A percentile compares a stretch with the other conserved stretches of the same genome.
Evolutionary conservation across 176 grass and related monocot species (phyloP).

Genomic region (Triticum urartu): DNA sequence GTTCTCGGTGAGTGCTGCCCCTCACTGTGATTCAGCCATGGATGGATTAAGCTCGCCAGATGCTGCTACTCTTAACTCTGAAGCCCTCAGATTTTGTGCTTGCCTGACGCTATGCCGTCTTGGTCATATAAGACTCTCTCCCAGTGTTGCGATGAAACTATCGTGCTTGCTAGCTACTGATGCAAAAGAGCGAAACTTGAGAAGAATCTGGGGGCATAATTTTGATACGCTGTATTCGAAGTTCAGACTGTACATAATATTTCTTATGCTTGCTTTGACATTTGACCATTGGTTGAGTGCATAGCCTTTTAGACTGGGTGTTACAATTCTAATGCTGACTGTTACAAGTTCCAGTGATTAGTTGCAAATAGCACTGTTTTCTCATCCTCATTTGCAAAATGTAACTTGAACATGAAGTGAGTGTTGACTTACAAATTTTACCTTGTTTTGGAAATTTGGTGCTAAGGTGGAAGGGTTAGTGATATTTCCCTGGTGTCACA

Average conservation of each 20-base stretch:
- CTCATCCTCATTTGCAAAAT: not conserved
- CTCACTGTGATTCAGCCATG: not conserved
- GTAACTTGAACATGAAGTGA: not conserved
- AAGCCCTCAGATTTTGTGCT: not conserved
- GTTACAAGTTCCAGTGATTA: not conserved
- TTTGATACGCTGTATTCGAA: not conserved
- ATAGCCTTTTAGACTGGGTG: not conserved
- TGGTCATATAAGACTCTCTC: not conserved
- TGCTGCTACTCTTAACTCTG: not conserved
- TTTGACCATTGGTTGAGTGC: not conserved
- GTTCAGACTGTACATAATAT: not conserved
- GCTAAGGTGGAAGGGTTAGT: not conserved
- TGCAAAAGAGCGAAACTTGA: not conserved
- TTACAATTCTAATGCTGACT: not conserved
- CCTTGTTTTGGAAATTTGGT: not conserved
- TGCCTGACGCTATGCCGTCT: not conserved
- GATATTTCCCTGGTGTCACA: not conserved
- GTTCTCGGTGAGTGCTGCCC: conserved; percentile 67
- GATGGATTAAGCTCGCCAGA: not conserved
- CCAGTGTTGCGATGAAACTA: too few relatives aligned
- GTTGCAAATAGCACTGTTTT: not conserved
- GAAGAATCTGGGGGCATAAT: not conserved
- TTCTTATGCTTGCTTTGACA: not conserved
- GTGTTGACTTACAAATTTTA: not conserved
- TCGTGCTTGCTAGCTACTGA: not conserved